Base-by-base conservation (phyloP, 73 alveolate genomes). In the Uronychia binucleata region DNA sequence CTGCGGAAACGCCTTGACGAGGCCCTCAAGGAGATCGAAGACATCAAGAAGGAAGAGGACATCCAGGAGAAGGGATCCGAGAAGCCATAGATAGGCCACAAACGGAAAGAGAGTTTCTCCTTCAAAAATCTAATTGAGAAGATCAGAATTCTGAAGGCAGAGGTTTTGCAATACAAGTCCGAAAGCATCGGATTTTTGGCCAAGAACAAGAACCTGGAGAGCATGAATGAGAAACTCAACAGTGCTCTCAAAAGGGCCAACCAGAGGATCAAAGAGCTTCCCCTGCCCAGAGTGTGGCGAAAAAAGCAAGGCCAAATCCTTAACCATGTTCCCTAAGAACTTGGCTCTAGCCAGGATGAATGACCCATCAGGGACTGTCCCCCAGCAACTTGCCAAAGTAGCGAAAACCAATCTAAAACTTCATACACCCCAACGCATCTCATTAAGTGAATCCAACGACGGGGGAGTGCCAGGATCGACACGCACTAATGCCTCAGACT, bases 1-100 rank as follows among this genome's bases (percentile, higher is more conserved):
- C 75, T 88, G 34, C 82, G 82, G 81, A 28, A 82, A 29, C 86
- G 79, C 34, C 83, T 88, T 1, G 79, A 88, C 60, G 94, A 82
- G 33, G 83, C 88, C 1, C 60, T 82, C 25, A 58, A 82, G 19
- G 94, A 88, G 74, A 85, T 88, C 1, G 86, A 88, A 28, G 33
- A 19, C 5, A 46, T 46, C 19, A 46, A 19, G 67, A 46, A 46
- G 19, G 67, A 46, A 46, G 67, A 46, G n/a, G 67, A 46, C 19
- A 46, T 46, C 19, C 19, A 11, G 5, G 67, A 46, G 5, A 46
- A 46, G 19, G 67, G 67, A 46, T 77, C 1, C 34, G 76, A 34
- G 57, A 83, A 34, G 19, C n/a, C 19, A 46, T 11, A 11, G 5
- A 19, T 5, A 46, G 5, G 5, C 67, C 67, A 46, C 67, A 46